Evolutionary conservation across 2,329 filamentous ascomycete genomes (phyloP).

Genomic region (Fusarium sp.): DNA sequence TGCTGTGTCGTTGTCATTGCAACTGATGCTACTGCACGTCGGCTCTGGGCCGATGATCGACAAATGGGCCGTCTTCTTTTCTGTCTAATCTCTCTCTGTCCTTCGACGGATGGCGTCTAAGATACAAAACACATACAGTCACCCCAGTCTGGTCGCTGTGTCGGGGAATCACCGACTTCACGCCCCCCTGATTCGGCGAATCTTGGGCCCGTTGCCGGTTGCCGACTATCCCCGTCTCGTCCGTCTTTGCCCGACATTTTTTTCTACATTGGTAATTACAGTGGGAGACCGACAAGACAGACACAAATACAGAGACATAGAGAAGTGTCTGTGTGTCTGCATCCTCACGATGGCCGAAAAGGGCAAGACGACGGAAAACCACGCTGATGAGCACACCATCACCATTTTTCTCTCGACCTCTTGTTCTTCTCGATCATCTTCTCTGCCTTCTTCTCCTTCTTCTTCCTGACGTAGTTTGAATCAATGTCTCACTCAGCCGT

Average conservation of each 20-base stretch:
- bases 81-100: not conserved
- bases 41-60: not conserved
- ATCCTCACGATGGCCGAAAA: constrained; percentile 21
- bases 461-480: constrained; percentile 26
- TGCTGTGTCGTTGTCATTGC: not conserved
- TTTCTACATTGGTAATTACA: not conserved
- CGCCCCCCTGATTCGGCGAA: not conserved
- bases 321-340: constrained; percentile 36
- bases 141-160: not conserved
- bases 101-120: not conserved
- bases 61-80: not conserved
- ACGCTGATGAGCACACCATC: constrained; percentile 32
- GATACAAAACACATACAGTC: not conserved
- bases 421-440: constrained; percentile 6
- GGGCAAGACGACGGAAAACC: constrained; percentile 30
- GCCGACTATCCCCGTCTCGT: not conserved
- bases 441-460: constrained; percentile 9
- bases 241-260: not conserved
- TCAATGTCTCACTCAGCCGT: constrained; percentile 19
- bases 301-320: not conserved
- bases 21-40: not conserved
- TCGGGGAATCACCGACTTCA: not conserved
- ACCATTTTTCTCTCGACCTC: not conserved
- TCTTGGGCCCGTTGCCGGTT: not conserved
- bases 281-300: not conserved